Evolutionary conservation across 371 early-diverging fungal genomes (phyloP).

Genomic region (Saksenaea oblongispora): DNA sequence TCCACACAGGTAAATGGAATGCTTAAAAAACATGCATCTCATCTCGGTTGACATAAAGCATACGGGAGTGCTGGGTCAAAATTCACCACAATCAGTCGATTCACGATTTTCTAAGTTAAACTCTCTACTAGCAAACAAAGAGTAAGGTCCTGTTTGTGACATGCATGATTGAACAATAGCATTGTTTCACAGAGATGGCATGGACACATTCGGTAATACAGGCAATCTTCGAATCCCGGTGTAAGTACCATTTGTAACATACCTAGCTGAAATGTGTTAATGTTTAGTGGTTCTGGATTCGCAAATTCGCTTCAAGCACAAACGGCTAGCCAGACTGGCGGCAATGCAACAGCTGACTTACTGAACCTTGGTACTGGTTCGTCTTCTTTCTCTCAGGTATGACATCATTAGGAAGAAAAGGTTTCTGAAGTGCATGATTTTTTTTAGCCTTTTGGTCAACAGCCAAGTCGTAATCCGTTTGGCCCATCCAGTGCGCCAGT

Average conservation of each 20-base stretch:
- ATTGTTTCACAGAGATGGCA: conserved; percentile 4
- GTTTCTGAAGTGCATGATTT: background rate
- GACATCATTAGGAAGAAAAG: background rate
- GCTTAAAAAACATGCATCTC: background rate
- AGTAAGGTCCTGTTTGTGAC: background rate
- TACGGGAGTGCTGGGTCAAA: background rate
- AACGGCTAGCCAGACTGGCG: background rate
- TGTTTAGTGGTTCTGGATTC: conserved; percentile 37
- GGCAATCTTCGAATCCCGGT: conserved; percentile 8
- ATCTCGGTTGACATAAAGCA: background rate
- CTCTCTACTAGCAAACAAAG: conserved; percentile 4
- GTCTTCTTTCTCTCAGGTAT: background rate
- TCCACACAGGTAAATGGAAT: background rate
- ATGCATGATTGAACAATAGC: conserved; percentile 1
- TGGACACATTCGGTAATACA: conserved; percentile 10
- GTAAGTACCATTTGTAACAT: background rate
- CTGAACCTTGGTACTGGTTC: conserved; percentile 1
- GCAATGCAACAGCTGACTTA: conserved; percentile 6
- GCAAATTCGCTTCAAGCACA: conserved; percentile 31
- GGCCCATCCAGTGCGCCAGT: conserved; percentile 22
- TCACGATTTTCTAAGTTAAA: conserved; percentile 6
- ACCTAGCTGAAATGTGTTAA: background rate
- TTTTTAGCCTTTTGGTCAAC: conserved; percentile 28
- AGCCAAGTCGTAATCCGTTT: conserved; percentile 42
- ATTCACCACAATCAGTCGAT: background rate